These are phyloP conservation scores for Plasmodium sp. DNA, from an alignment of 169 alveolate species.

Conservation along the genomic window DNA sequence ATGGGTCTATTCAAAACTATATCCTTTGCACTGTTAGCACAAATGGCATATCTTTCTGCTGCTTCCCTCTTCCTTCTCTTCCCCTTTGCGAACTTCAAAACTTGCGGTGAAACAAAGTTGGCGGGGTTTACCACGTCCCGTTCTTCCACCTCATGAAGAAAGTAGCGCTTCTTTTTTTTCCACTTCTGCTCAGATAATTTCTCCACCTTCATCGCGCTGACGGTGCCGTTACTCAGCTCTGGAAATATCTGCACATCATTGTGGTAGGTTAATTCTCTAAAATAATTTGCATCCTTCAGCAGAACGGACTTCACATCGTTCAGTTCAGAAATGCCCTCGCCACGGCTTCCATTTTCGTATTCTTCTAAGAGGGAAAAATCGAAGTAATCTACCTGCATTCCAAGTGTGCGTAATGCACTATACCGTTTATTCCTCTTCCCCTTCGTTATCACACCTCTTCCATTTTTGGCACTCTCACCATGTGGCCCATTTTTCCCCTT, in stretches of 20 bases:
- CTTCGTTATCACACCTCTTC: background rate
- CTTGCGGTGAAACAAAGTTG: conserved; percentile 7
- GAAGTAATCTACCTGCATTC: conserved; percentile 2
- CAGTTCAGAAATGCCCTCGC: background rate
- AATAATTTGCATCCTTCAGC: conserved; percentile 6
- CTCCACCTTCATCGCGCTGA: background rate
- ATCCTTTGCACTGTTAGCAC: background rate
- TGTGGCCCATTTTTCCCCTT: background rate
- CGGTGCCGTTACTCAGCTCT: background rate
- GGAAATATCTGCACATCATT: background rate
- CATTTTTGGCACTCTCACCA: background rate
- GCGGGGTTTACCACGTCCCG: conserved; percentile 21
- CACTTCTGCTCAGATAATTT: background rate
- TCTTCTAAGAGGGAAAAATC: conserved; percentile 50
- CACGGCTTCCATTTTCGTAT: background rate
- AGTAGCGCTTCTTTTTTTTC: conserved; percentile 34
- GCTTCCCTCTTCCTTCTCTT: background rate
- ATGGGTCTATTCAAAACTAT: background rate
- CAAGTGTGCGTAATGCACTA: background rate
- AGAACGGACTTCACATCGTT: background rate
- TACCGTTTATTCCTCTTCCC: background rate
- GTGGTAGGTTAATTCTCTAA: conserved; percentile 14
- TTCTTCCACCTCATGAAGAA: conserved; percentile 24
- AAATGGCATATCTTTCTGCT: background rate
- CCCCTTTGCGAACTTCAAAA: background rate